Conservation (phyloP, 2,329 filamentous ascomycete species). For the Fusarium sp. region DNA sequence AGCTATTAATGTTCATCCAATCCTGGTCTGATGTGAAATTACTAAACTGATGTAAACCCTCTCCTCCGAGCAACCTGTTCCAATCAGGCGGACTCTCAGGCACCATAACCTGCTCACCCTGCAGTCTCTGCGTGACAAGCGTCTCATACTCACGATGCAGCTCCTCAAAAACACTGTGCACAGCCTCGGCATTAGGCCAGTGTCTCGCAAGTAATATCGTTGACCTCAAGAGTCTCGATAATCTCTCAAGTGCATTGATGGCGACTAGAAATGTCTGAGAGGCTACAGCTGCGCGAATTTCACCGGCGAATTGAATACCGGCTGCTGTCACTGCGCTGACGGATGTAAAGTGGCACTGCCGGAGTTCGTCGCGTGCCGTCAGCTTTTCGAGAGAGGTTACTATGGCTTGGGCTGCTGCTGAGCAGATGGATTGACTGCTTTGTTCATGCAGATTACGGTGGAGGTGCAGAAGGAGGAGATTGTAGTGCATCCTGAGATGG, state of each 20-base stretch:
- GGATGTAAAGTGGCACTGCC: slow-evolving; percentile 41
- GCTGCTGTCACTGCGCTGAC: slow-evolving; percentile 41
- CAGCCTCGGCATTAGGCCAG: slow-evolving; percentile 42
- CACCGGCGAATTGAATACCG: slow-evolving; percentile 37
- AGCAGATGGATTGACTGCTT: slow-evolving; percentile 39
- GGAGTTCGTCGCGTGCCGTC: slow-evolving; percentile 27
- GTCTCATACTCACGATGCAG: slow-evolving; percentile 40
- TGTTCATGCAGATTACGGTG: slow-evolving; percentile 33
- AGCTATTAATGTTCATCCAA: slow-evolving; percentile 43
- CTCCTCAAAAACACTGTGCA: slow-evolving; percentile 43
- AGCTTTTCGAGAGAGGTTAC: slow-evolving; percentile 39
- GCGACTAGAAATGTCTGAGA: slow-evolving; percentile 35
- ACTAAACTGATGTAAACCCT: slow-evolving; percentile 27
- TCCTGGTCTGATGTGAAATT: slow-evolving; percentile 36
- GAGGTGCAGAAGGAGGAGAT: slow-evolving; percentile 37
- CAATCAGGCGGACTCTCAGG: slow-evolving; percentile 41
- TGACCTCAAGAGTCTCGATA: slow-evolving; percentile 30
- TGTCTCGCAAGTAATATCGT: slow-evolving; percentile 29
- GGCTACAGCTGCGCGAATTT: slow-evolving; percentile 36
- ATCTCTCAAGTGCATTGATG: slow-evolving; percentile 35
- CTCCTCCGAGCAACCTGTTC: slow-evolving; percentile 38
- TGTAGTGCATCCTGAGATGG: slow-evolving; percentile 42
- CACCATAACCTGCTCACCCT: slow-evolving; percentile 40
- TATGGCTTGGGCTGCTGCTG: slow-evolving; percentile 40
- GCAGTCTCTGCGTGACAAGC: slow-evolving; percentile 36